Base-by-base conservation (phyloP, 257 asterid species). In the Leonotis leonurus region DNA sequence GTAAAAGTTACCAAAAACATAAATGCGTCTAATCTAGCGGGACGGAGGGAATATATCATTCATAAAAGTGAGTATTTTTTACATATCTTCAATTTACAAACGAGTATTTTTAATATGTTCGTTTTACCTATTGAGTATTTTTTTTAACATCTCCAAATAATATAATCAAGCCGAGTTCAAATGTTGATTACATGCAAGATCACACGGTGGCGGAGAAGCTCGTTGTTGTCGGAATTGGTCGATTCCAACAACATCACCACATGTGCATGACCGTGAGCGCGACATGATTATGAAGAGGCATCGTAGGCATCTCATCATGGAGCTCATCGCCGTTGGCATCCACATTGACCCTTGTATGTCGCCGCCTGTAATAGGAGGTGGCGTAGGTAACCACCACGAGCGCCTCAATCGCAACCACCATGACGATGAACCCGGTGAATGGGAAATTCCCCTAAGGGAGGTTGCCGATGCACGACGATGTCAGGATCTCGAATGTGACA, bases 401-500 rank as follows among this genome's bases (percentile, higher is more conserved):
- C 8, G 79, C 77, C 39, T 75, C 83, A 0, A 81, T 72, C 0
- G 86, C 77, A 0, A 81, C 43, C 16, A 75, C 4, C 86, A 81
- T 79, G 1, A 81, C 81, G 6, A 78, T n/a, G 1, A 75, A 76
- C 0, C 87, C 83, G 4, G 85, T 21, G 68, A 81, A 76, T 1
- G 85, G 87, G 3, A 81, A 81, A 20, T 81, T 77, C n/a, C 71
- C 70, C 87, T 82, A 81, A 7, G 87, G 87, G 14, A 9, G 32
- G 18, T 29, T 13, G 9, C 30, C 16, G 4, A 81, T 16, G 37
- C 80, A 69, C 30, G 83, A 78, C 17, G 78, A 73, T 20, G 73
- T 75, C 69, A 75, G 24, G 30, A 61, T 70, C 1, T 78, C 80
- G 36, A 81, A 81, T 0, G 85, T 81, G 7, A 75, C 84, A 1